Conservation (phyloP, 345 rosid species). For the Luvunga scandens region DNA sequence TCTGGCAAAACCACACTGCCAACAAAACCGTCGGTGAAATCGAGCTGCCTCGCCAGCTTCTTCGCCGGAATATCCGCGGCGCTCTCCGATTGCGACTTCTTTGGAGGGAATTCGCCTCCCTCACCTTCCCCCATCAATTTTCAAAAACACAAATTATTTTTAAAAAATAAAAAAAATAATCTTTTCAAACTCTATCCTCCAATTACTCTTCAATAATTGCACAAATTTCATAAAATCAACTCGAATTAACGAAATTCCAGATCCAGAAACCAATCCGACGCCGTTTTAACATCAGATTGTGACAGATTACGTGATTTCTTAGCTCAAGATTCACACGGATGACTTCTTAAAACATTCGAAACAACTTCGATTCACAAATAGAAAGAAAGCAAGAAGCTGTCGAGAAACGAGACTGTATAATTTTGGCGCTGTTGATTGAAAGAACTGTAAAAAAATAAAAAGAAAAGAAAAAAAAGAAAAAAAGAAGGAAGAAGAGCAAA, state of each 20-base stretch:
- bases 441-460: constrained; percentile 4
- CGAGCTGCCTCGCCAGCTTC: constrained; percentile 91
- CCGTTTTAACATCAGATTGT: constrained; percentile 21
- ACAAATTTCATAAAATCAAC: constrained; percentile 31
- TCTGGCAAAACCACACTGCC: constrained; percentile 46
- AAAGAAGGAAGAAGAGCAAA: constrained; percentile 18
- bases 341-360: not conserved
- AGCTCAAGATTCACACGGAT: constrained; percentile 38
- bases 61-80: constrained; percentile 44
- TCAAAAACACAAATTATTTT: constrained; percentile 6
- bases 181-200: constrained; percentile 20
- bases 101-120: constrained; percentile 71
- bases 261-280: constrained; percentile 32
- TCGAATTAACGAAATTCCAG: constrained; percentile 36
- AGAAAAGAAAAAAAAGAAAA: not conserved
- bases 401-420: constrained; percentile 9
- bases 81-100: constrained; percentile 46
- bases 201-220: constrained; percentile 21
- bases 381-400: constrained; percentile 6
- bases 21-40: constrained; percentile 61
- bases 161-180: constrained; percentile 15
- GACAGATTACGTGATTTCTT: constrained; percentile 25
- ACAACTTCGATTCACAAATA: constrained; percentile 28
- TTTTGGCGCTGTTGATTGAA: constrained; percentile 25
- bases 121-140: constrained; percentile 69